A percentile compares a stretch with the other conserved stretches of the same genome.
Conservation (phyloP, 257 asterid genomes). For the Jacaranda copaia region DNA sequence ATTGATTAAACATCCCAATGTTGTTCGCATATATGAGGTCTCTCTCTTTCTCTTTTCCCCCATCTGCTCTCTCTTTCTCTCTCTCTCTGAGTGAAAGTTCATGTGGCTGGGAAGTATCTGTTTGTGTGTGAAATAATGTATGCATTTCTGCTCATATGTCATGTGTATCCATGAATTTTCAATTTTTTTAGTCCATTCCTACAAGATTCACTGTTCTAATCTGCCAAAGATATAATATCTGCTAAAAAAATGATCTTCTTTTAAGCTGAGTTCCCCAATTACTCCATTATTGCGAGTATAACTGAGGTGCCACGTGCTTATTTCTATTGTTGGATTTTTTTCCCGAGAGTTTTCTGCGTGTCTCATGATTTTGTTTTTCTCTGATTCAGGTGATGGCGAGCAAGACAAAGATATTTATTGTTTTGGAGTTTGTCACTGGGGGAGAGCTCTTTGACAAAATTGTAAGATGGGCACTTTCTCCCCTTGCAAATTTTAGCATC, state of each 20-base stretch:
- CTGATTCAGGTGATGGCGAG: constrained; percentile 98
- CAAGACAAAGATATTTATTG: constrained; percentile 90
- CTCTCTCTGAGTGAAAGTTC: no score
- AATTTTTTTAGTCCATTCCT: no score
- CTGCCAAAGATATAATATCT: not conserved
- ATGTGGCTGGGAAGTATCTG: no score
- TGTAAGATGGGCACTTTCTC: constrained; percentile 55
- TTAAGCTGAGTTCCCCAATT: not conserved
- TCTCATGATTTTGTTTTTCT: constrained; percentile 21
- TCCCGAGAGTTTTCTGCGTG: not conserved
- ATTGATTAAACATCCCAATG: constrained; percentile 90
- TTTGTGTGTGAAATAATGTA: no score
- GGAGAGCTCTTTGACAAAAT: constrained; percentile 98
- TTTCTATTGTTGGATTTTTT: constrained; percentile 4
- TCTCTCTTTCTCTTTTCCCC: constrained; percentile 29
- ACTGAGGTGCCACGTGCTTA: not conserved
- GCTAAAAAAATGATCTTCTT: not conserved
- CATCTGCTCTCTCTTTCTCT: not conserved
- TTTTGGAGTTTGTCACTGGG: constrained; percentile 89
- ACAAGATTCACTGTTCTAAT: not conserved
- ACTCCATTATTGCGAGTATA: not conserved
- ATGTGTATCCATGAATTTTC: no score
- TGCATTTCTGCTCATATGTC: no score
- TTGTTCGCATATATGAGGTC: constrained; percentile 84
- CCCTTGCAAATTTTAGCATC: not conserved